phyloP scores from a whole-genome alignment of 78 protist species.

The Diacronema lutheri region DNA sequence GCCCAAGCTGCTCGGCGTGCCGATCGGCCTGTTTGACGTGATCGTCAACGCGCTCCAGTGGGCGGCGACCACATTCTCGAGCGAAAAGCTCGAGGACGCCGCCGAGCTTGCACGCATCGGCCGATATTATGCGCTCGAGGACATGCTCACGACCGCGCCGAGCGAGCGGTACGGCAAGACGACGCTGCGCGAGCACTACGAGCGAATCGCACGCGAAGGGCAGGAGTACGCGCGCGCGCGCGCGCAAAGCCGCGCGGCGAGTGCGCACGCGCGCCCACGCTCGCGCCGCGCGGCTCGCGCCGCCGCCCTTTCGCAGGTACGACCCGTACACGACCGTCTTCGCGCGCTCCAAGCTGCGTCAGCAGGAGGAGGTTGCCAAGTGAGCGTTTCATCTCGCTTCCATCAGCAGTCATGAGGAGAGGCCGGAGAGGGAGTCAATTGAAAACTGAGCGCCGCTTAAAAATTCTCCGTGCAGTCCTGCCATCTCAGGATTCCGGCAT shows the following conservation, averaged over 20 bases:
- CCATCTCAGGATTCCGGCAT: too few species aligned
- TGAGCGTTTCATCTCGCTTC: too few species aligned
- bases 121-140: slow-evolving; percentile 21
- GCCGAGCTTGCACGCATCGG: slow-evolving; percentile 17
- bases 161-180: slow-evolving; percentile 13
- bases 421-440: too few species aligned
- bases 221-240: slow-evolving; percentile 12
- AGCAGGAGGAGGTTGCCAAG: too few species aligned
- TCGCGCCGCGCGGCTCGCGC: too few species aligned
- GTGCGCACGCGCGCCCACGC: too few species aligned
- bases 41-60: not conserved
- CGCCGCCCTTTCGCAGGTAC: too few species aligned
- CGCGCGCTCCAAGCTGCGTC: not conserved
- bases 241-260: too few species aligned
- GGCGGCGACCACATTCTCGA: not conserved
- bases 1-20: slow-evolving; percentile 20
- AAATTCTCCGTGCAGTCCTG: too few species aligned
- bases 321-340: slow-evolving; percentile 9
- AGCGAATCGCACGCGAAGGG: slow-evolving; percentile 1
- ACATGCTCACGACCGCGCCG: slow-evolving; percentile 22
- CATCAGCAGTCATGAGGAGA: too few species aligned
- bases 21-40: slow-evolving; percentile 17
- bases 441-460: too few species aligned
- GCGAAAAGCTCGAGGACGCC: not conserved
- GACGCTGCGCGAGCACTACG: slow-evolving; percentile 18